phyloP scores from a whole-genome alignment of 805 yeast genomes.

The Saccharomycopsis amapae region DNA sequence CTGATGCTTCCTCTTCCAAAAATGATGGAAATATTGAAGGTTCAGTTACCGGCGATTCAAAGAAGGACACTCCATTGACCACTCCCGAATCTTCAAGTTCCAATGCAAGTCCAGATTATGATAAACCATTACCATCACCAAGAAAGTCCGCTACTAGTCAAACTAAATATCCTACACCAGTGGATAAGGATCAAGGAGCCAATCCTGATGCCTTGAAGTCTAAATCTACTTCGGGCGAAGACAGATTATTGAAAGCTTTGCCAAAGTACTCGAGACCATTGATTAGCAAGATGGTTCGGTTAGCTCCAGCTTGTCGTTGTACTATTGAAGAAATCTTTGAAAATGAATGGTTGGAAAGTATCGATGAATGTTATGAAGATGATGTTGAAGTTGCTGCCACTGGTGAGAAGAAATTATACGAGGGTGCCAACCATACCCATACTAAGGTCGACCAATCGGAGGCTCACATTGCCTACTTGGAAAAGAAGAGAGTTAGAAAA shows the following conservation, averaged over 20 bases:
- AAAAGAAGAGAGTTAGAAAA: conserved; percentile 51
- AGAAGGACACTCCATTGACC: conserved; percentile 21
- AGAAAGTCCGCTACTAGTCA: conserved; percentile 10
- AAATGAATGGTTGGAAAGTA: conserved; percentile 59
- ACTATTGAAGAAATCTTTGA: conserved; percentile 71
- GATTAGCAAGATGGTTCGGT: conserved; percentile 68
- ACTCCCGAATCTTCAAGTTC: conserved; percentile 16
- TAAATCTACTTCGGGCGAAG: conserved; percentile 60
- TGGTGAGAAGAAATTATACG: conserved; percentile 29
- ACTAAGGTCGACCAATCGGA: conserved; percentile 88
- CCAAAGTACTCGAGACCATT: conserved; percentile 63
- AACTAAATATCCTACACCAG: background rate
- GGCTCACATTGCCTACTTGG: conserved; percentile 92
- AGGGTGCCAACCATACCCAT: conserved; percentile 64
- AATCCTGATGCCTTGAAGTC: conserved; percentile 19
- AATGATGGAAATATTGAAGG: background rate
- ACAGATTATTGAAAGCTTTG: conserved; percentile 59
- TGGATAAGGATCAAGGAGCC: background rate
- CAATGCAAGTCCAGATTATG: conserved; percentile 1
- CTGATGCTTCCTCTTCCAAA: background rate
- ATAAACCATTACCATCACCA: conserved; percentile 17
- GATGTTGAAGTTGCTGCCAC: conserved; percentile 34
- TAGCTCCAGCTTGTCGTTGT: conserved; percentile 81
- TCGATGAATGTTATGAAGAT: conserved; percentile 54
- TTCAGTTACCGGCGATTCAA: conserved; percentile 17